These are phyloP conservation scores for Takakia lepidozioides DNA, from an alignment of 225 moss, liverwort and hornwort species.

Conservation along the genomic window DNA sequence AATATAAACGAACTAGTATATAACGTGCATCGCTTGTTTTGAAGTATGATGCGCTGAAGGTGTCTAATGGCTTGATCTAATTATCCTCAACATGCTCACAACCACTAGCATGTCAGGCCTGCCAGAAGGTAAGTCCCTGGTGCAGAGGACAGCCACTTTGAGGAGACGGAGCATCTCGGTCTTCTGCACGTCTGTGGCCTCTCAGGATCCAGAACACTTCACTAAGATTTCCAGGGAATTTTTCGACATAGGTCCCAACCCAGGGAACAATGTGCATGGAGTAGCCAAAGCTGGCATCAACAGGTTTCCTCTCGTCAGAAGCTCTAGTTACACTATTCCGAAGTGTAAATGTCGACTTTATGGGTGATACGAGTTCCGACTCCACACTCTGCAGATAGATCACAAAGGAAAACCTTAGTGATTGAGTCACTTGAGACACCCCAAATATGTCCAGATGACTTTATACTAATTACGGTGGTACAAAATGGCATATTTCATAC, in stretches of 20 bases:
- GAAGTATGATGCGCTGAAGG: too few relatives aligned
- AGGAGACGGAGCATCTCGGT: conserved; percentile 9
- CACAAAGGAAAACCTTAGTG: too few relatives aligned
- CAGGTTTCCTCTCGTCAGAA: conserved; percentile 6
- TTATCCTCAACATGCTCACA: conserved; percentile 3
- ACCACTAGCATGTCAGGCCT: conserved; percentile 12
- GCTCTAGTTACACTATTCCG: conserved; percentile 11
- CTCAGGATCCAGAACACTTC: neutral
- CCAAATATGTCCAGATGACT: too few relatives aligned
- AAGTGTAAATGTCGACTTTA: conserved; percentile 14
- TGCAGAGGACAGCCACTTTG: too few relatives aligned
- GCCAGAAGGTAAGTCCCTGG: conserved; percentile 1
- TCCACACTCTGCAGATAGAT: neutral
- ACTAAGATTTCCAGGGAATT: neutral
- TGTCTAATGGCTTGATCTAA: too few relatives aligned
- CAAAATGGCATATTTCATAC: too few relatives aligned
- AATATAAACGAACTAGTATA: too few relatives aligned
- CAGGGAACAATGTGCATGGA: conserved; percentile 6
- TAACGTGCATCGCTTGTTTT: too few relatives aligned
- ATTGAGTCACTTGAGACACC: too few relatives aligned
- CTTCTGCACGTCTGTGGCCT: neutral
- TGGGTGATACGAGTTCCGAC: neutral
- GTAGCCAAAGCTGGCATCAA: conserved; percentile 1
- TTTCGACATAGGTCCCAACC: neutral
- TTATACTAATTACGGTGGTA: too few relatives aligned